Evolutionary conservation across 257 asterid genomes (phyloP).

Genomic region (Solanum sejunctum): DNA sequence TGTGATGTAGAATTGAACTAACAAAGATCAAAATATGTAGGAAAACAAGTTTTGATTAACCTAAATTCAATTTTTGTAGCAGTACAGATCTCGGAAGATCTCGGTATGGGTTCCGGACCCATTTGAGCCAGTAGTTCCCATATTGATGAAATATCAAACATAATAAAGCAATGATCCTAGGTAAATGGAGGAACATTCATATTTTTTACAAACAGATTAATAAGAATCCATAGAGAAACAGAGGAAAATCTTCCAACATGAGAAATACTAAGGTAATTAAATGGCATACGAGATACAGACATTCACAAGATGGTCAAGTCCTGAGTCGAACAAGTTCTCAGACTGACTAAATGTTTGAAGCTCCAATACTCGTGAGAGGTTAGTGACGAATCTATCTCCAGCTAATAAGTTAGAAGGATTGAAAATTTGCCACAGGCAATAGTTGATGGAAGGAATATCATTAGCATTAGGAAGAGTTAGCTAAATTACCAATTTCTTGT

Average conservation of each 20-base stretch:
- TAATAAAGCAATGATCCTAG: not conserved
- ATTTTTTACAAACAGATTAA: not conserved
- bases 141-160: too few relatives aligned
- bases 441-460: not conserved
- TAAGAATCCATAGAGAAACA: not conserved
- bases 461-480: not conserved
- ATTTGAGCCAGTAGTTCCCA: too few relatives aligned
- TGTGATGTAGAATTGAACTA: not conserved
- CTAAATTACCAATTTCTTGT: constrained; percentile 21
- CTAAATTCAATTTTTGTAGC: not conserved
- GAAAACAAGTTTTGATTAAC: not conserved
- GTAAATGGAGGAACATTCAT: not conserved
- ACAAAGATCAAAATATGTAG: not conserved
- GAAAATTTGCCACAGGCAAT: not conserved
- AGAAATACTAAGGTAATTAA: not conserved
- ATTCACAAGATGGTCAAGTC: constrained; percentile 12
- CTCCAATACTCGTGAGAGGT: constrained; percentile 12
- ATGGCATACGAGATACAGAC: constrained; percentile 1
- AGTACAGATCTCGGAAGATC: too few relatives aligned
- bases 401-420: not conserved
- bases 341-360: not conserved
- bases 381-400: constrained; percentile 20
- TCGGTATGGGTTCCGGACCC: too few relatives aligned
- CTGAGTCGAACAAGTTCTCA: not conserved
- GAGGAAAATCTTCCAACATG: not conserved